These are phyloP conservation scores for Hippophae rhamnoides DNA, from an alignment of 306 rosid species.

Conservation along the genomic window DNA sequence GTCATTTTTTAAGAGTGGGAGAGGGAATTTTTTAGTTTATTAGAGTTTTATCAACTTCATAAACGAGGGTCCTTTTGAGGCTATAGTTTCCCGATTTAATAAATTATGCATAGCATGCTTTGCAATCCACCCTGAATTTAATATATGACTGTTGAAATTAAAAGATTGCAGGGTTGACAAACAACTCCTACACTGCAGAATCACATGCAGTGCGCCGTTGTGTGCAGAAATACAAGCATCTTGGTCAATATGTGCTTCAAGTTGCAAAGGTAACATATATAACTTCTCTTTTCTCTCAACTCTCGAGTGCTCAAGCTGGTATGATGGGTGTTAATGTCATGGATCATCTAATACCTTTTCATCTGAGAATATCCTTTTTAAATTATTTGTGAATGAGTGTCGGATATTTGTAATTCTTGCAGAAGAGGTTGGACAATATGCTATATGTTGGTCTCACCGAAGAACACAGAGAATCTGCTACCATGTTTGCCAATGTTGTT, in stretches of 20 bases:
- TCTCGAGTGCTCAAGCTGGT: not conserved
- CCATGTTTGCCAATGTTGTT: slow-evolving; percentile 85
- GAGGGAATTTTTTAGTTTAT: not conserved
- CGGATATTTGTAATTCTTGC: slow-evolving; percentile 37
- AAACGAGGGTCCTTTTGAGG: not conserved
- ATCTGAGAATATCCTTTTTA: slow-evolving; percentile 9
- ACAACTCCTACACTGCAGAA: slow-evolving; percentile 71
- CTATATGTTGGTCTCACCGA: slow-evolving; percentile 97
- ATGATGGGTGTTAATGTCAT: slow-evolving; percentile 8
- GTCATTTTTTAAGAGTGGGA: not conserved
- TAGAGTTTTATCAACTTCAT: too few species aligned
- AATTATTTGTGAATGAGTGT: slow-evolving; percentile 13
- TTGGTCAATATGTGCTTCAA: slow-evolving; percentile 68
- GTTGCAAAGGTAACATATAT: slow-evolving; percentile 71
- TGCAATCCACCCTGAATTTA: not conserved
- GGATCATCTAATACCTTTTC: slow-evolving; percentile 13
- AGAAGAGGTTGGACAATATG: slow-evolving; percentile 87
- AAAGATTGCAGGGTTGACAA: slow-evolving; percentile 96
- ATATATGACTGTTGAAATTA: slow-evolving; percentile 22
- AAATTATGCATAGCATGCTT: not conserved
- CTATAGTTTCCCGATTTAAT: slow-evolving; percentile 8
- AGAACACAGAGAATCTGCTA: slow-evolving; percentile 94
- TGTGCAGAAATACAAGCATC: slow-evolving; percentile 61
- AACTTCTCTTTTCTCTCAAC: not conserved
- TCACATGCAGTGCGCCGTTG: slow-evolving; percentile 85